Percentiles rank a stretch among this genome's conserved stretches.
These are phyloP conservation scores for Linnemannia hyalina DNA, from an alignment of 192 early-diverging fungal genomes.

Conservation along the genomic window DNA sequence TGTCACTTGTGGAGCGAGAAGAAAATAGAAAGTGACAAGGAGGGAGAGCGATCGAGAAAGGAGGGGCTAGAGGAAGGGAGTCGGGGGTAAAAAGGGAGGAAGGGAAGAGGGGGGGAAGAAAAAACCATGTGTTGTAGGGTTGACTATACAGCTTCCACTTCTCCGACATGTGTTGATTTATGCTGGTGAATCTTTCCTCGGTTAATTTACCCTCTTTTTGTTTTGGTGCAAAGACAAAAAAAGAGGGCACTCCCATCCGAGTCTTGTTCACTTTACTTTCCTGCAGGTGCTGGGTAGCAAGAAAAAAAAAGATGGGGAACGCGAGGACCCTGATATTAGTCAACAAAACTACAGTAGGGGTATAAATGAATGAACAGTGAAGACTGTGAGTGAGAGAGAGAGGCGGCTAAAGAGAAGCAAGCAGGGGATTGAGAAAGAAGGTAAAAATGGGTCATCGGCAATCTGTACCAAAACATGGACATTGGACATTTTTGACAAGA, in stretches of 20 bases:
- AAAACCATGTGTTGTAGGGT: neutral
- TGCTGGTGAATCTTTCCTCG: no score
- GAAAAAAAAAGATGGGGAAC: neutral
- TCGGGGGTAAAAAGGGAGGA: neutral
- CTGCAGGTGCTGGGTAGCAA: neutral
- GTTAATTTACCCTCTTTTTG: no score
- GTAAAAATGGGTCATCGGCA: neutral
- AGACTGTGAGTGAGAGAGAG: neutral
- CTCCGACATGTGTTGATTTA: neutral
- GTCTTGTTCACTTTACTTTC: neutral
- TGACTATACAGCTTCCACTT: neutral
- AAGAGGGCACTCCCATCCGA: neutral
- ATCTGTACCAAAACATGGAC: no score
- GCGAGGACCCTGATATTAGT: no score
- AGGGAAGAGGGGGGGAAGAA: neutral
- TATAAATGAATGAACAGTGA: neutral
- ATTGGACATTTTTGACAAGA: no score
- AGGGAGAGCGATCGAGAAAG: neutral
- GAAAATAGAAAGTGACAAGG: neutral
- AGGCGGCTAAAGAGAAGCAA: neutral
- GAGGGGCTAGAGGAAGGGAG: neutral
- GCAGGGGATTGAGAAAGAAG: neutral
- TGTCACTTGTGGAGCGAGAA: neutral
- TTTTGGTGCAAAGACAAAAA: neutral
- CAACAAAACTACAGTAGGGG: no score